Evolutionary conservation across 2,329 filamentous ascomycete genomes (phyloP).

Genomic region (Epichloe brachyelytri): DNA sequence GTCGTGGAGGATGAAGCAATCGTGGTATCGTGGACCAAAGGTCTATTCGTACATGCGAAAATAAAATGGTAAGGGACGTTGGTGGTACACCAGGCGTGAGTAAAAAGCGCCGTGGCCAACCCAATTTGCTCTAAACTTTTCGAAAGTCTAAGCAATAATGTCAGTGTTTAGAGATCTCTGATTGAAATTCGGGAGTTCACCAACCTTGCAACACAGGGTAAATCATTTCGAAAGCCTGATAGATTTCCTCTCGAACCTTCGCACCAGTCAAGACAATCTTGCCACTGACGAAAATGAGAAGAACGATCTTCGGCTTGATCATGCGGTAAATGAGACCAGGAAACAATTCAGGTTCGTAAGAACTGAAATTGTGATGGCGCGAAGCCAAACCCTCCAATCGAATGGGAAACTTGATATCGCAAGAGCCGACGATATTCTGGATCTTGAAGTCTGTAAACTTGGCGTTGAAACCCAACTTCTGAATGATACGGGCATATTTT

Average conservation of each 20-base stretch:
- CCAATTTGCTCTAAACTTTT: conserved; percentile 32
- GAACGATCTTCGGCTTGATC: conserved; percentile 99
- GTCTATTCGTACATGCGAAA: conserved; percentile 27
- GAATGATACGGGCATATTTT: conserved; percentile 98
- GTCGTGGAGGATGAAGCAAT: conserved; percentile 20
- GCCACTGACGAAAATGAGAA: conserved; percentile 93
- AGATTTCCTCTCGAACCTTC: conserved; percentile 96
- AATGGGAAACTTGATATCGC: conserved; percentile 99
- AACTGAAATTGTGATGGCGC: conserved; percentile 98
- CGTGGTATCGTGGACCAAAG: conserved; percentile 34
- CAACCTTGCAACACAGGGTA: conserved; percentile 85
- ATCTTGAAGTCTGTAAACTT: conserved; percentile 99
- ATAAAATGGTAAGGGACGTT: conserved; percentile 12
- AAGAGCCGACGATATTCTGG: conserved; percentile 97
- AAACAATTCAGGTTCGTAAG: conserved; percentile 96
- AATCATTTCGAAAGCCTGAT: conserved; percentile 93
- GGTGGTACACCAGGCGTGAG: conserved; percentile 8
- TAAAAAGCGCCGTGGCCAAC: conserved; percentile 3
- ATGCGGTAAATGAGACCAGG: conserved; percentile 99
- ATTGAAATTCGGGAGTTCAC: conserved; percentile 12
- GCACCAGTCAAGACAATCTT: conserved; percentile 97
- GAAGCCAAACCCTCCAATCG: conserved; percentile 90
- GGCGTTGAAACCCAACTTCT: conserved; percentile 98
- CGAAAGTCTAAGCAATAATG: conserved; percentile 35
- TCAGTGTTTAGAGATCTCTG: neutral